phyloP scores from a whole-genome alignment of 192 early-diverging fungal genomes.

The Coemansia sp. region DNA sequence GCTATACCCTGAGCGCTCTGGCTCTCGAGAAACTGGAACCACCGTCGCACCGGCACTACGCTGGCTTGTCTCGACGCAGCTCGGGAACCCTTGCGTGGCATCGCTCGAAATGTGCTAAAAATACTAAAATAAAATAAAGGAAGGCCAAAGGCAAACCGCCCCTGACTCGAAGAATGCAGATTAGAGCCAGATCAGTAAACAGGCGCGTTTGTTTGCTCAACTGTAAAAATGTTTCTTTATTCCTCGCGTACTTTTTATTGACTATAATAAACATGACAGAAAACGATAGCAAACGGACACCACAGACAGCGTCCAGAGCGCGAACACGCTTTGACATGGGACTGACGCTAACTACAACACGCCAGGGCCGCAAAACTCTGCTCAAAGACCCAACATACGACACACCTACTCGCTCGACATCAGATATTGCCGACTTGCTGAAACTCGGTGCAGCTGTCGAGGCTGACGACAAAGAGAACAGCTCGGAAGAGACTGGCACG shows the following conservation, averaged over 20 bases:
- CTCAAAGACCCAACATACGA: slow-evolving; percentile 27
- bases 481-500: slow-evolving; percentile 35
- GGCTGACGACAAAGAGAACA: slow-evolving; percentile 53
- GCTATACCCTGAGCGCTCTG: slow-evolving; percentile 33
- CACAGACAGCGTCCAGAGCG: slow-evolving; percentile 14
- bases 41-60: slow-evolving; percentile 25
- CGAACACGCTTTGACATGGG: slow-evolving; percentile 48
- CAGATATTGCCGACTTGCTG: slow-evolving; percentile 41
- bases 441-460: slow-evolving; percentile 40
- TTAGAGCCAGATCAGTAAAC: background rate
- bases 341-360: slow-evolving; percentile 37
- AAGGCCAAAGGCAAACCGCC: background rate
- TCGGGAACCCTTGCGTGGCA: background rate
- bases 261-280: slow-evolving; percentile 9
- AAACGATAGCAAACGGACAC: slow-evolving; percentile 14
- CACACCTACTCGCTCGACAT: slow-evolving; percentile 24
- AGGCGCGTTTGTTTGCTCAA: background rate
- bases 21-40: slow-evolving; percentile 41
- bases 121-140: no score
- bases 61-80: slow-evolving; percentile 1
- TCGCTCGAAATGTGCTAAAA: no score
- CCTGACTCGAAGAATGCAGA: background rate
- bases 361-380: slow-evolving; percentile 33
- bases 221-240: background rate
- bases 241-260: background rate